Base-by-base conservation (phyloP, 306 rosid genomes). In the Psophocarpus tetragonolobus region DNA sequence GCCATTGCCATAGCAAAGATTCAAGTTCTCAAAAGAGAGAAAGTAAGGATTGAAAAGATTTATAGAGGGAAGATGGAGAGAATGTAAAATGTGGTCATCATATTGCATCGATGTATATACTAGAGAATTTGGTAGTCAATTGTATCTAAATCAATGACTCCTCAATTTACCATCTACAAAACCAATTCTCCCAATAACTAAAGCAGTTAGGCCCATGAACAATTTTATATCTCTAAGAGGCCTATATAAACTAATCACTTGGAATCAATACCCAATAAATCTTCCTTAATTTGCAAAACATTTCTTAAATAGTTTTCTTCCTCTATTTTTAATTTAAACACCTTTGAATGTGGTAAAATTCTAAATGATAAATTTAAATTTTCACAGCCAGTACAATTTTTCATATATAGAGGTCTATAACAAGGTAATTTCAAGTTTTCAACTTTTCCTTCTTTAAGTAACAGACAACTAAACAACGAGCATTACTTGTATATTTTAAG, bases 401-500 rank as follows among this genome's bases (percentile, higher is more conserved):
- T 74, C 29, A 81, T 41, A 73, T 57, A 71, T 66, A 67, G 64
- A 71, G 18, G 62, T 30, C 48, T 48, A 51, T 32, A 9, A 73
- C 66, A 48, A 74, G 78, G 58, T 36, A 54, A 39, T 58, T 26
- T 70, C 51, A 63, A 35, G n/a, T 57, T 74, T 56, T 30, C 51
- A 63, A 35, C 21, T 57, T 74, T 56, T 30, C 79, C 81, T 81
- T 50, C 21, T 29, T 12, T 17, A 36, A 67, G 42, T 17, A 47
- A 47, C 32, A 63, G 27, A 29, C 48, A 63, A 74, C 45, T 36
- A 62, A 68, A 26, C 68, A 74, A 63, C 44, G 63, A 69, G 45
- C 14, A 33, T 14, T 83, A 91, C 99, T 93, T 91, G 82, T 95
- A 95, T 73, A 83, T 86, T 86, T 82, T 88, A 60, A 92, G 88